Percentiles rank a stretch among this genome's conserved stretches.
These are phyloP conservation scores for Friedmanniomyces endolithicus DNA, from an alignment of 495 filamentous ascomycete genomes.

Conservation along the genomic window DNA sequence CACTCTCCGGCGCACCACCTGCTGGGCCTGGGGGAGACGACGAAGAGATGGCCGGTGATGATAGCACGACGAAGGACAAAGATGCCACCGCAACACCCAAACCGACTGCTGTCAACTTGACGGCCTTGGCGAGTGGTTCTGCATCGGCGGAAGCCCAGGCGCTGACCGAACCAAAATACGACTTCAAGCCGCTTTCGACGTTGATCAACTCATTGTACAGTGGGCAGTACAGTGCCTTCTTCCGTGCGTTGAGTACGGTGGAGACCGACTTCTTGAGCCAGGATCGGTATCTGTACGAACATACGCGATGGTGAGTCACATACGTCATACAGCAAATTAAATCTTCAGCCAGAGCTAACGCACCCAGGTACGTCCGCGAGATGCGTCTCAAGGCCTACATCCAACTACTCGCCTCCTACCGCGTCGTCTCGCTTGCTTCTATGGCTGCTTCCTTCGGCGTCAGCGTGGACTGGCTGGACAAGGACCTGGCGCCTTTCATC, in stretches of 20 bases:
- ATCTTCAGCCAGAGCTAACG: neutral
- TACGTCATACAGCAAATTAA: neutral
- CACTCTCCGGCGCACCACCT: slow-evolving; percentile 60
- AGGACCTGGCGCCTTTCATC: slow-evolving; percentile 93
- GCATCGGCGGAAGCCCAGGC: slow-evolving; percentile 55
- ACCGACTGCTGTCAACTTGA: slow-evolving; percentile 67
- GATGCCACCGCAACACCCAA: slow-evolving; percentile 39
- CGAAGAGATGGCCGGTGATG: slow-evolving; percentile 62
- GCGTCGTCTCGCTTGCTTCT: slow-evolving; percentile 85
- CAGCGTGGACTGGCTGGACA: slow-evolving; percentile 88
- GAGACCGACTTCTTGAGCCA: slow-evolving; percentile 88
- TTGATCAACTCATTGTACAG: slow-evolving; percentile 84
- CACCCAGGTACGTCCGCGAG: slow-evolving; percentile 63
- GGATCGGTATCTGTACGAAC: slow-evolving; percentile 88
- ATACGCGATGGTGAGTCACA: slow-evolving; percentile 55
- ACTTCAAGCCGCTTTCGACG: slow-evolving; percentile 70
- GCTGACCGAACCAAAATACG: slow-evolving; percentile 59
- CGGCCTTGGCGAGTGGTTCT: slow-evolving; percentile 50
- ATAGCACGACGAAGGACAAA: slow-evolving; percentile 25
- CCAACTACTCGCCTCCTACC: slow-evolving; percentile 93
- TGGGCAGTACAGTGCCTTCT: slow-evolving; percentile 87
- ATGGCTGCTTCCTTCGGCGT: slow-evolving; percentile 97
- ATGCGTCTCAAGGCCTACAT: slow-evolving; percentile 94
- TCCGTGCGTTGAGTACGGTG: slow-evolving; percentile 75
- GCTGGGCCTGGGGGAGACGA: slow-evolving; percentile 67